Conservation (phyloP, 2,329 filamentous ascomycete species). For the Fusarium domesticum region DNA sequence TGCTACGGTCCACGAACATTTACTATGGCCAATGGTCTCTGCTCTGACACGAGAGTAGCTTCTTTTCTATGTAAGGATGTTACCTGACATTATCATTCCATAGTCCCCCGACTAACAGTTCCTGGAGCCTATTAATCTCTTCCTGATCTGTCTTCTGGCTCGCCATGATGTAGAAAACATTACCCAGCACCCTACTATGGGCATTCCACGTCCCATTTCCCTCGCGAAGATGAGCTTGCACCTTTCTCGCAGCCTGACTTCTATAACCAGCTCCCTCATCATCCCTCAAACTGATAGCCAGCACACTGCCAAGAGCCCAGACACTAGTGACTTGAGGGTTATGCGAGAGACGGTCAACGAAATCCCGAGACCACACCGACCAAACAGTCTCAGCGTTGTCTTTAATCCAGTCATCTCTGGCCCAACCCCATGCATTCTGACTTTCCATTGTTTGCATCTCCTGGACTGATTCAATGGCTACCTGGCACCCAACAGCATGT, state of each 20-base stretch:
- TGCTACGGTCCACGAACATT: no score
- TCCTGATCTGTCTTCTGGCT: constrained; percentile 43
- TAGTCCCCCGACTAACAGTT: constrained; percentile 5
- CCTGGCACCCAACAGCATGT: constrained; percentile 75
- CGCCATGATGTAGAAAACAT: constrained; percentile 58
- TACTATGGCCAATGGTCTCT: no score
- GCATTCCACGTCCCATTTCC: constrained; percentile 44
- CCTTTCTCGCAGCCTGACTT: constrained; percentile 43
- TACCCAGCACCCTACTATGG: constrained; percentile 54
- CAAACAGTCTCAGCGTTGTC: constrained; percentile 39
- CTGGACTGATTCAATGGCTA: constrained; percentile 65
- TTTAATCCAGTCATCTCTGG: constrained; percentile 11
- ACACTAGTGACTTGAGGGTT: constrained; percentile 57
- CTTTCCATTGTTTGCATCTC: constrained; percentile 58
- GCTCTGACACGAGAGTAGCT: no score
- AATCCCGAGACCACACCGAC: constrained; percentile 67
- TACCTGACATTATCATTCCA: no score
- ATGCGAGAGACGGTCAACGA: constrained; percentile 59
- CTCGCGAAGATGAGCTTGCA: constrained; percentile 39
- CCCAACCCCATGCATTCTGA: constrained; percentile 51
- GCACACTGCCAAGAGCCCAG: constrained; percentile 71
- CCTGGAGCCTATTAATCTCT: constrained; percentile 25
- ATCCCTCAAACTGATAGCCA: constrained; percentile 59
- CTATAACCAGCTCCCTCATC: constrained; percentile 44
- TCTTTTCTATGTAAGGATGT: no score